Base-by-base conservation (phyloP, 345 rosid genomes). In the Gossypium anomalum region DNA sequence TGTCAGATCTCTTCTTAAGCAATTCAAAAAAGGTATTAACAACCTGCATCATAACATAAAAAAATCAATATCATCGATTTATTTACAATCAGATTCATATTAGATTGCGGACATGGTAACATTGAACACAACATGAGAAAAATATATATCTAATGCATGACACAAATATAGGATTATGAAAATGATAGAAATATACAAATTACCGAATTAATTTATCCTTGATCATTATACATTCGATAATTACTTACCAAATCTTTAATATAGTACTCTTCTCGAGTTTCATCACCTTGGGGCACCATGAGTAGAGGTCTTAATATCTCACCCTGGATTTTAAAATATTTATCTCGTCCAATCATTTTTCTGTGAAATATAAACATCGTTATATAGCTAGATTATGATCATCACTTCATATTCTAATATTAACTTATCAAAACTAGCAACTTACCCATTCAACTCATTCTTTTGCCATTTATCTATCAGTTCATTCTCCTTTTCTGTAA, bases 301-400 rank as follows among this genome's bases (percentile, higher is more conserved):
- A 61, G 13, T 61, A 61, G 16, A 58, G 44, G 20, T 27, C 20
- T 12, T 0, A 29, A 29, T 29, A 0, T 0, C 0, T 27, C 0
- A 27, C 3, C 29, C 29, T 0, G 0, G 0, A 29, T 0, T 29
- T 29, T 3, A 29, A 29, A 29, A 0, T 29, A 0, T 29, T 0
- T 0, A 29, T 0, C 34, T 29, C 5, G 34, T 29, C 34, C 34
- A 29, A 29, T 29, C 34, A 3, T 1, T 29, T 29, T 29, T 29
- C 38, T 4, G 38, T 34, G 0, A 34, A 34, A 34, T 0, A 34
- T 29, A 29, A 29, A 29, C 1, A 0, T 29, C 0, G 0, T 4
- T 34, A 34, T 34, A 34, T 34, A 0, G 1, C 0, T 34, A 4
- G 1, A 34, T 34, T 4, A 34, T 0, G 0, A 4, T 34, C 1